Base-by-base conservation (phyloP, 2,329 filamentous ascomycete species). In the Penicillium capsulatum region DNA sequence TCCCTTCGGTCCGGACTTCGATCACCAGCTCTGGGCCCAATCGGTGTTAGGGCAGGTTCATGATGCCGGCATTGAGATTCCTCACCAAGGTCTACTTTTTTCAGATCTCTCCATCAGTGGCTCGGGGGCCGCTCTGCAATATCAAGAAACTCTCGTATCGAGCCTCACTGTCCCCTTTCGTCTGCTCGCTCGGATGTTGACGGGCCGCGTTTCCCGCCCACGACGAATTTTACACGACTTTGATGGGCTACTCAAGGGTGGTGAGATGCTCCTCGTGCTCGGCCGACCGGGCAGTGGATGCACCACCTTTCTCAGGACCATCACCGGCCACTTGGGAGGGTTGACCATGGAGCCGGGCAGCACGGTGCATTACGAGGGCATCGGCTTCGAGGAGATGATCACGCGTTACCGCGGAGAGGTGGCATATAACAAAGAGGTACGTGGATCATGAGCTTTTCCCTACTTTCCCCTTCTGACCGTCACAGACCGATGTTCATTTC, bases 231-330 rank as follows among this genome's bases (percentile, higher is more conserved):
- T 53, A 27, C 40, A 48, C 39, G 42, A 26, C 41, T 48, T 52
- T 16, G 36, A 57, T 45, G 74, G 74, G 4, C 50, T 72, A 1
- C 52, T 79, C 37, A 68, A 69, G 38, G 66, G 65, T 41, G 75
- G 75, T 0, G 75, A 67, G 43, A 53, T 66, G 45, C 44, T 65
- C 3, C 47, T 66, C 16, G 64, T 67, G 2, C 50, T 67, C 11
- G 63, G 64, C 17, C 57, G 60, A n/a, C 64, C 64, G 2, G 63
- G 64, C 2, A 59, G 57, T 34, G 66, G 67, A 34, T 94, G 87
- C 64, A 86, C 83, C 9, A 94, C 87, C 1, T 81, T 92, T 49
- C 71, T 94, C 47, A 94, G 92, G 71, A 86, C 86, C 0, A 77
- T 94, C 43, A 79, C 84, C 13, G 87, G 87, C 45, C 85, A 92